Percentiles rank a stretch among this genome's conserved stretches.
Conservation (phyloP, 768 basidiomycete species). For the Xanthoconium stramineum region DNA sequence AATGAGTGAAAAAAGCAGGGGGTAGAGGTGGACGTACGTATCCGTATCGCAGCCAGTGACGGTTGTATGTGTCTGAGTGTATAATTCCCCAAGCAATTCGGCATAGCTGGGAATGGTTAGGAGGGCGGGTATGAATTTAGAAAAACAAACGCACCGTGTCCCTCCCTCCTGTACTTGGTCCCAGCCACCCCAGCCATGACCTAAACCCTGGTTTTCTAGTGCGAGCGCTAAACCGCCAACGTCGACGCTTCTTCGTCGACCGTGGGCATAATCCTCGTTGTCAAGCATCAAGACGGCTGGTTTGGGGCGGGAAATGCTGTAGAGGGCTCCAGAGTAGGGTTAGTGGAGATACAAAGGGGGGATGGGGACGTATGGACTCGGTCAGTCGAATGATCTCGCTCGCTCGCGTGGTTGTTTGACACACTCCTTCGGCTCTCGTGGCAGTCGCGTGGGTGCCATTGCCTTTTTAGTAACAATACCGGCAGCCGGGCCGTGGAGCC, state of each 20-base stretch:
- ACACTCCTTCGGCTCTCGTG: conserved; percentile 35
- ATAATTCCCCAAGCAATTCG: conserved; percentile 83
- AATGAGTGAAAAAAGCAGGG: neutral
- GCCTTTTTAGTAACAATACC: conserved; percentile 20
- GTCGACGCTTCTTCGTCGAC: conserved; percentile 77
- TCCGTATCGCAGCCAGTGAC: conserved; percentile 50
- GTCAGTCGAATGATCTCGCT: conserved; percentile 28
- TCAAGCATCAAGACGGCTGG: conserved; percentile 21
- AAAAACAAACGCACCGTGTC: conserved; percentile 43
- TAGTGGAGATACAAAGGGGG: neutral
- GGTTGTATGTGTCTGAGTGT: conserved; percentile 69
- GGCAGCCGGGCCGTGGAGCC: conserved; percentile 6
- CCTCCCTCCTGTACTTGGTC: conserved; percentile 45
- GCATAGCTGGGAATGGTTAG: conserved; percentile 53
- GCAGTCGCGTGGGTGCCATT: conserved; percentile 29
- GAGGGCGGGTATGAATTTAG: neutral
- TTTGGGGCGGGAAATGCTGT: neutral
- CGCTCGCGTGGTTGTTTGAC: conserved; percentile 36
- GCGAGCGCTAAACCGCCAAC: conserved; percentile 86
- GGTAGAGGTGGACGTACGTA: conserved; percentile 14
- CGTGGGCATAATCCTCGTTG: conserved; percentile 29
- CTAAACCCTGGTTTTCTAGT: conserved; percentile 55
- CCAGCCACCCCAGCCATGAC: conserved; percentile 70
- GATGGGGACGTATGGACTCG: conserved; percentile 9
- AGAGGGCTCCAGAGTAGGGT: neutral